These are phyloP conservation scores for Leccinum broughii DNA, from an alignment of 768 basidiomycete species.

Conservation along the genomic window DNA sequence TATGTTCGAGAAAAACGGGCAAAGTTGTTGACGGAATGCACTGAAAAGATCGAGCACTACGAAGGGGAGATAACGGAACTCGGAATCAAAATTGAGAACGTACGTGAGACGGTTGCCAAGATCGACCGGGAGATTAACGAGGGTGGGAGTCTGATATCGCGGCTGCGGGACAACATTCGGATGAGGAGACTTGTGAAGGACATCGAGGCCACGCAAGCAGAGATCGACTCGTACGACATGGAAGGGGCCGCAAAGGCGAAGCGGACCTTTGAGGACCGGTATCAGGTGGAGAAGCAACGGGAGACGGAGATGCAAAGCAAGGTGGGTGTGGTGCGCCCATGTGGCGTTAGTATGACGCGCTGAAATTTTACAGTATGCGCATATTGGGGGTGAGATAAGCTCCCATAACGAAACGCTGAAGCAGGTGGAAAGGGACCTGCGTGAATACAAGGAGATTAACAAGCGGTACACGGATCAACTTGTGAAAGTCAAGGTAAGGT, in stretches of 20 bases:
- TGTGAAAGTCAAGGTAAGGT: conserved; percentile 85
- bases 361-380: conserved; percentile 58
- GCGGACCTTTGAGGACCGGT: conserved; percentile 82
- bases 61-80: conserved; percentile 47
- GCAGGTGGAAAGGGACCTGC: conserved; percentile 66
- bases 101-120: conserved; percentile 47
- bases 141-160: conserved; percentile 65
- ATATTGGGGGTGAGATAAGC: conserved; percentile 79
- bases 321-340: conserved; percentile 40
- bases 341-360: neutral
- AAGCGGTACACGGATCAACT: conserved; percentile 88
- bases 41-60: conserved; percentile 49
- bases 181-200: conserved; percentile 67
- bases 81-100: conserved; percentile 39
- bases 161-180: conserved; percentile 81
- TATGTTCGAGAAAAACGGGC: conserved; percentile 72
- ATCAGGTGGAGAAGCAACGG: conserved; percentile 64
- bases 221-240: conserved; percentile 78
- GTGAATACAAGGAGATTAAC: conserved; percentile 85
- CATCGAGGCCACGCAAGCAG: conserved; percentile 62
- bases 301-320: conserved; percentile 71
- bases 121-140: conserved; percentile 82
- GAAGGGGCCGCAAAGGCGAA: conserved; percentile 84
- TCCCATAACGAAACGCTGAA: conserved; percentile 68
- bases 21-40: conserved; percentile 59